Conservation (phyloP, 1,139 yeast genomes). For the Hyphopichia wangnamkhiaoensis region DNA sequence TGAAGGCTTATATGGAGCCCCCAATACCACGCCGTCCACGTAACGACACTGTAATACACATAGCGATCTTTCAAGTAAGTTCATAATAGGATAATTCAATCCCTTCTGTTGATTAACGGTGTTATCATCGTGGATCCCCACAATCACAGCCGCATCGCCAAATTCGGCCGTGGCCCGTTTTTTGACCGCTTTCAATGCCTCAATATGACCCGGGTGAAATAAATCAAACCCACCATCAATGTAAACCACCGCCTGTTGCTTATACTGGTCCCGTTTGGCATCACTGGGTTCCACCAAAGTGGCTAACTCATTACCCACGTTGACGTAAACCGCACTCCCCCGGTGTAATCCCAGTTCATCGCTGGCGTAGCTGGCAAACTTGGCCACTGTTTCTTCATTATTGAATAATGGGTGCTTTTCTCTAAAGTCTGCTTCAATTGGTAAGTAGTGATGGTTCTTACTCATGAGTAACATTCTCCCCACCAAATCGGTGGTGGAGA, state of each 20-base stretch:
- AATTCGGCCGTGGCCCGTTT: slow-evolving; percentile 37
- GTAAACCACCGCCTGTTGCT: slow-evolving; percentile 49
- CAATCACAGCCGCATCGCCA: slow-evolving; percentile 50
- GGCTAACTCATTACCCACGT: slow-evolving; percentile 26
- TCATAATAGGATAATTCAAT: slow-evolving; percentile 81
- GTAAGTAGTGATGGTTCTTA: slow-evolving; percentile 56
- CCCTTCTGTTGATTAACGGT: slow-evolving; percentile 63
- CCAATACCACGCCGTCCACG: slow-evolving; percentile 74
- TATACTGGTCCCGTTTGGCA: slow-evolving; percentile 22
- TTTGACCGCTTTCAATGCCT: slow-evolving; percentile 53
- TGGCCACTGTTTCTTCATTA: slow-evolving; percentile 32
- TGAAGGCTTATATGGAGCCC: slow-evolving; percentile 62
- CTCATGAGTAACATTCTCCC: slow-evolving; percentile 78
- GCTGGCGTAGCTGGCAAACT: slow-evolving; percentile 61
- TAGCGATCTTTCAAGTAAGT: slow-evolving; percentile 76
- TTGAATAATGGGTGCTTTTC: slow-evolving; percentile 30
- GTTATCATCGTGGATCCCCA: slow-evolving; percentile 70
- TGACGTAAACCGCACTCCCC: slow-evolving; percentile 62
- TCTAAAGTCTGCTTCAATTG: slow-evolving; percentile 27
- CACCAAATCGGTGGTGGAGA: slow-evolving; percentile 91
- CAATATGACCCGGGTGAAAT: slow-evolving; percentile 92
- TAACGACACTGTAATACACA: slow-evolving; percentile 87
- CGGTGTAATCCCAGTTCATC: slow-evolving; percentile 62
- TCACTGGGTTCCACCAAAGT: slow-evolving; percentile 38
- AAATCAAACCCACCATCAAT: slow-evolving; percentile 89